These are phyloP conservation scores for Monascus ruber DNA, from an alignment of 2,329 filamentous ascomycete species.

Conservation along the genomic window DNA sequence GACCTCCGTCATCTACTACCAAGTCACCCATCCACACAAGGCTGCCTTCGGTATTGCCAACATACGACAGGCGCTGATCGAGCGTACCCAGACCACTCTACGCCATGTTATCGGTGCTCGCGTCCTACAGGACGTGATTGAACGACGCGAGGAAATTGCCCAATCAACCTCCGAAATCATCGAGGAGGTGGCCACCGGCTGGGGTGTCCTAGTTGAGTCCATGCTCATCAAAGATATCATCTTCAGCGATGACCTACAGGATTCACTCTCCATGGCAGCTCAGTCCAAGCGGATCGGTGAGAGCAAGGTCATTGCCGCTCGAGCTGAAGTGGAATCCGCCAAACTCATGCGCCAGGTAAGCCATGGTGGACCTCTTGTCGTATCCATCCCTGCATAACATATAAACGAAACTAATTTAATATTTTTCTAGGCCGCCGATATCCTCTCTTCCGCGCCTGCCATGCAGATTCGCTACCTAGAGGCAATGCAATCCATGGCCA, in stretches of 20 bases:
- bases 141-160: slow-evolving; percentile 93
- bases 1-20: slow-evolving; percentile 98
- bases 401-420: neutral
- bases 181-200: slow-evolving; percentile 83
- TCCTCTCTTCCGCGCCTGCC: slow-evolving; percentile 77
- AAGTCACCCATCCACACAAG: slow-evolving; percentile 90
- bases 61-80: slow-evolving; percentile 87
- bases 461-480: slow-evolving; percentile 99
- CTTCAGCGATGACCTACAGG: slow-evolving; percentile 90
- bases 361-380: neutral
- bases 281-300: slow-evolving; percentile 98
- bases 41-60: slow-evolving; percentile 94
- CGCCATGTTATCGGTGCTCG: slow-evolving; percentile 93
- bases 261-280: slow-evolving; percentile 93
- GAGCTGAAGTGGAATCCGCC: slow-evolving; percentile 90
- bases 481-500: slow-evolving; percentile 98
- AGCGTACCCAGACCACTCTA: slow-evolving; percentile 94
- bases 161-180: slow-evolving; percentile 95
- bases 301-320: slow-evolving; percentile 93
- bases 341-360: slow-evolving; percentile 62
- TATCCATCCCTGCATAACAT: neutral
- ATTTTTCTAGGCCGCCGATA: slow-evolving; percentile 60
- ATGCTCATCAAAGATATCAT: slow-evolving; percentile 99
- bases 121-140: slow-evolving; percentile 94
- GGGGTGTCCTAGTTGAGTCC: slow-evolving; percentile 92